Conservation (phyloP, 2,329 filamentous ascomycete species). For the Myriangium duriaei region DNA sequence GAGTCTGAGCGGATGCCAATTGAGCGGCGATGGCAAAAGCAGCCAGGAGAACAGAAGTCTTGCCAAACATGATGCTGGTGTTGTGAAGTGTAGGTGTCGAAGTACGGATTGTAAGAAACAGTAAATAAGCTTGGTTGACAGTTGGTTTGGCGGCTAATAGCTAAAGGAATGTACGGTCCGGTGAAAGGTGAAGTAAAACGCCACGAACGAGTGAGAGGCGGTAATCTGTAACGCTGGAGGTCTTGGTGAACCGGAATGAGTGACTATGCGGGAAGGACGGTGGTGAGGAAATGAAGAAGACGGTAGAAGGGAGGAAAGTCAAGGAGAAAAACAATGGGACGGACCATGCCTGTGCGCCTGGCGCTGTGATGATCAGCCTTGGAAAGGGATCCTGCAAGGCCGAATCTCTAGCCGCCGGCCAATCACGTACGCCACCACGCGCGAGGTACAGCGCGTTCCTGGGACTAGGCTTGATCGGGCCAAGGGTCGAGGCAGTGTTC, state of each 20-base stretch:
- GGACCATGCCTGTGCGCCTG: no score
- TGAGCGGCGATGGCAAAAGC: constrained; percentile 33
- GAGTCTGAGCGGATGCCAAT: constrained; percentile 28
- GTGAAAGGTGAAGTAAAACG: background rate
- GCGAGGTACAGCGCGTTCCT: no score
- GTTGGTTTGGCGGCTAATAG: background rate
- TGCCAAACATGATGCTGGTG: constrained; percentile 32
- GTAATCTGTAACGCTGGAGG: background rate
- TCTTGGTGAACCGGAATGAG: background rate
- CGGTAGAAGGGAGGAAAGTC: background rate
- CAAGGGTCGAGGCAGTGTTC: no score
- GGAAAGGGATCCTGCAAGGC: no score
- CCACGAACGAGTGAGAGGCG: constrained; percentile 5
- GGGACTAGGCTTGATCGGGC: no score
- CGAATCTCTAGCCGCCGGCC: no score
- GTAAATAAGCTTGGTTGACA: background rate
- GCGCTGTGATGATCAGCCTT: no score
- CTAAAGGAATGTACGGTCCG: background rate
- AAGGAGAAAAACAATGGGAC: background rate
- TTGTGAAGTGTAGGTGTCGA: background rate
- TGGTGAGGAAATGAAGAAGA: background rate
- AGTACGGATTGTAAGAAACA: background rate
- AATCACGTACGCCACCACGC: no score
- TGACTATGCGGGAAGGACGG: constrained; percentile 1
- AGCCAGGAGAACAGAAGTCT: constrained; percentile 30